Evolutionary conservation across 495 filamentous ascomycete genomes (phyloP), one percentile per base, ranked within the genome.

Genomic region (Elaphomyces granulatus): DNA sequence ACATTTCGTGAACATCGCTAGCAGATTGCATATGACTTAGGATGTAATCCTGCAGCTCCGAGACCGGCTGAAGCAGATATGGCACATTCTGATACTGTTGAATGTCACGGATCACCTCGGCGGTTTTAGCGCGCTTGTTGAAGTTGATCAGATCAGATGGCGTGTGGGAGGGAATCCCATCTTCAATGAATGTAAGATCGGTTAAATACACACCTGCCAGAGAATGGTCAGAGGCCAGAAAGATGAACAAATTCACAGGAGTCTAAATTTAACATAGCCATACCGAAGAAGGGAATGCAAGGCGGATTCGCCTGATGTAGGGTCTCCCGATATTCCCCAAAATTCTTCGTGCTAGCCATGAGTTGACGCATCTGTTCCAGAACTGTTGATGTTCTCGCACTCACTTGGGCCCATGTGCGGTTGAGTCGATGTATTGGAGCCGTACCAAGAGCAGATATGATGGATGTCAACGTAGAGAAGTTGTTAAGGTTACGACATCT

Each of bases 241-340:
- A 38, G 36, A n/a, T n/a, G n/a, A n/a, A 34, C 7, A 36, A 42
- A 33, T 8, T 36, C 31, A 20, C 34, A 7, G 38, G 6, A 20
- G 9, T 35, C 8, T 10, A 14, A 15, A 15, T 9, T 19, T 6
- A 4, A 4, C 2, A 18, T 37, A 14, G 34, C 45, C 77, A 49
- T 79, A 92, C 90, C 90, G 51, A 98, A 93, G 64, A 98, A 98
- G 19, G 90, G 90, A 57, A 96, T 94, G 60, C 90, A 98, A 23
- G 90, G 90, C 20, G 90, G 90, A 47, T 94, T 92, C 19, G 90
- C 87, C 14, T 78, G 73, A 66, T 93, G 88, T 43, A 98, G 61
- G 20, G 84, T 77, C 52, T 98, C 92, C 47, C 90, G 73, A 56
- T 98, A 98, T 60, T 94, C 87, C 41, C 80, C 81, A 67, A 96